Conservation (phyloP, 1,284 basidiomycete species). For the Boletus sp. region DNA sequence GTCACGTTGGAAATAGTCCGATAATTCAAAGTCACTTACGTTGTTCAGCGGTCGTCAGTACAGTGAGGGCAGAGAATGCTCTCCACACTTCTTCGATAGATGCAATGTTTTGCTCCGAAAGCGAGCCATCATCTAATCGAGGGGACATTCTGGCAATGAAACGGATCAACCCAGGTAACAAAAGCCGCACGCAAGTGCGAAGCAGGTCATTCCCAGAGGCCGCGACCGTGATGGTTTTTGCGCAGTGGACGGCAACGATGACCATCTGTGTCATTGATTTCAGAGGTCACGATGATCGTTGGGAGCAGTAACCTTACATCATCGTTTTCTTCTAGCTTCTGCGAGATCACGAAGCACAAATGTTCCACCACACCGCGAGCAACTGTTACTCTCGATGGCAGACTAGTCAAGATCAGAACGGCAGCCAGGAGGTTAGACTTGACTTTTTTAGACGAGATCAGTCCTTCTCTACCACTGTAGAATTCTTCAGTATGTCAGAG, state of each 20-base stretch:
- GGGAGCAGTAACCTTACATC: constrained; percentile 51
- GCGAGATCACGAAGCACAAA: constrained; percentile 78
- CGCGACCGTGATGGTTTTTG: constrained; percentile 68
- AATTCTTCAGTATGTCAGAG: constrained; percentile 3
- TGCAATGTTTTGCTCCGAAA: constrained; percentile 53
- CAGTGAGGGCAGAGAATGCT: constrained; percentile 67
- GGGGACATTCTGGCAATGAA: constrained; percentile 71
- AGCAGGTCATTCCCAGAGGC: constrained; percentile 66
- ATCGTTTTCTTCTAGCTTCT: constrained; percentile 62
- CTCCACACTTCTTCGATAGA: constrained; percentile 80
- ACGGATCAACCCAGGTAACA: constrained; percentile 78
- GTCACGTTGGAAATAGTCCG: constrained; percentile 6
- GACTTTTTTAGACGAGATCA: constrained; percentile 76
- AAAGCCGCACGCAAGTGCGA: constrained; percentile 65
- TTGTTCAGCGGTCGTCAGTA: constrained; percentile 54
- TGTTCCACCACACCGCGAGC: constrained; percentile 81
- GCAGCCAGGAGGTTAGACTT: constrained; percentile 89
- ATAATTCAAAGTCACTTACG: constrained; percentile 50
- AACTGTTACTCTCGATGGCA: constrained; percentile 66
- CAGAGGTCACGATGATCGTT: constrained; percentile 2
- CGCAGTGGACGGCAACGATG: constrained; percentile 85
- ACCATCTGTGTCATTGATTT: constrained; percentile 50
- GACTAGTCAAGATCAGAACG: constrained; percentile 80
- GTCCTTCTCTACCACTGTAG: constrained; percentile 71
- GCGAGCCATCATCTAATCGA: constrained; percentile 48